phyloP scores from a whole-genome alignment of 805 yeast species.

The Barnettozyma salicaria region DNA sequence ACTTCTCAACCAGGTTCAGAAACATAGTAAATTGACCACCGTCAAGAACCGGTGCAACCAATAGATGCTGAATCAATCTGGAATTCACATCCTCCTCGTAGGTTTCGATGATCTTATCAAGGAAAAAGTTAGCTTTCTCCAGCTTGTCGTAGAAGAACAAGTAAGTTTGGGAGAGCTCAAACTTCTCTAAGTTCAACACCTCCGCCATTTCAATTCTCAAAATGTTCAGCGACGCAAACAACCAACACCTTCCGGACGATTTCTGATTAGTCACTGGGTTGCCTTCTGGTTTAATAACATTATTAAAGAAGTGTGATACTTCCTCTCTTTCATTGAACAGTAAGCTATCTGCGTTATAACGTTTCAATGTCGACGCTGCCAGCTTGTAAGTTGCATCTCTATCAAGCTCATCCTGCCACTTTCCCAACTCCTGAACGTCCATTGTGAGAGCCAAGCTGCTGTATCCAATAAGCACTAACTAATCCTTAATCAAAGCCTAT shows the following conservation, averaged over 20 bases:
- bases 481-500: no score
- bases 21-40: conserved; percentile 91
- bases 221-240: conserved; percentile 76
- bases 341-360: conserved; percentile 30
- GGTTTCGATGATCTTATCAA: conserved; percentile 72
- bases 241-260: conserved; percentile 81
- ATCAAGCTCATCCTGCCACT: conserved; percentile 24
- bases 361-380: conserved; percentile 32
- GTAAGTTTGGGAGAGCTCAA: conserved; percentile 74
- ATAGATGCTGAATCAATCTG: conserved; percentile 59
- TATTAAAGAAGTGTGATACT: conserved; percentile 21
- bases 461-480: no score
- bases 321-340: conserved; percentile 19
- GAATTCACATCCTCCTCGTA: conserved; percentile 60
- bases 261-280: conserved; percentile 69
- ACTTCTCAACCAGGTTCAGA: conserved; percentile 67
- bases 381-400: conserved; percentile 27
- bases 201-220: conserved; percentile 58
- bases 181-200: conserved; percentile 55
- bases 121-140: conserved; percentile 75
- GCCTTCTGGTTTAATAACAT: conserved; percentile 38
- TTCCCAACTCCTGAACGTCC: conserved; percentile 4
- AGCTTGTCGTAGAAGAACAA: conserved; percentile 81
- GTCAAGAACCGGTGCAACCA: conserved; percentile 64
- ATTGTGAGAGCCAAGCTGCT: no score